Base-by-base conservation (phyloP, 129 eudicot species). In the Tagetes patula region DNA sequence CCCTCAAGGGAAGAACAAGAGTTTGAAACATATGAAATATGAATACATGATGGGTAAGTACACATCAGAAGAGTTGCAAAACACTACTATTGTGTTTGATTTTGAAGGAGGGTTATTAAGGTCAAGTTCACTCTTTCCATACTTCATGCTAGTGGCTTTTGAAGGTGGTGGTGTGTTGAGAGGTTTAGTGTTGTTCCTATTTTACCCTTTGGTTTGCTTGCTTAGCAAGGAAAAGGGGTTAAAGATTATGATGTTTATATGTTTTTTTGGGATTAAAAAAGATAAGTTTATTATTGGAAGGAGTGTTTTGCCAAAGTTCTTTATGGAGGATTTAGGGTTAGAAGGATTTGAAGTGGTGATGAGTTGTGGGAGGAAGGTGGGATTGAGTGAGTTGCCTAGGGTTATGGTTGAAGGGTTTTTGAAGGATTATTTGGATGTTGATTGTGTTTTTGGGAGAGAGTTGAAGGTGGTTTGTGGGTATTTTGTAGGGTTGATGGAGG, bases 101-200 rank as follows among this genome's bases (percentile, higher is more conserved):
- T 84, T 81, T 6, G 91, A 81, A 68, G 87, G 79, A 58, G 72
- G 80, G 70, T 42, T 87, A 56, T 61, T 84, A 37, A 82, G 75
- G 66, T 87, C 92, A n/a, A 68, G 56, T 34, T 80, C 86, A 5
- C 62, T 71, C 13, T 88, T 88, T 75, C 84, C 94, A n/a, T 88
- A 82, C 82, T 88, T 85, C 86, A 82, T 88, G 88, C 76, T 88
- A 9, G 94, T 85, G 65, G 90, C 94, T 64, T 85, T 88, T 58
- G 94, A 88, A 83, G 90, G 83, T 31, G 86, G 90, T 40, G 75
- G 90, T 65, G 42, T 85, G 39, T 37, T 85, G 37, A 83, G 94
- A 75, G 94, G 86, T 9, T 67, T 88, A 13, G 31, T 85, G 45
- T 80, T 88, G 46, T 81, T 85, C 30, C 52, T 82, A 36, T 71